These are phyloP conservation scores for Penicillium roqueforti DNA, from an alignment of 495 filamentous ascomycete genomes.

Conservation along the genomic window DNA sequence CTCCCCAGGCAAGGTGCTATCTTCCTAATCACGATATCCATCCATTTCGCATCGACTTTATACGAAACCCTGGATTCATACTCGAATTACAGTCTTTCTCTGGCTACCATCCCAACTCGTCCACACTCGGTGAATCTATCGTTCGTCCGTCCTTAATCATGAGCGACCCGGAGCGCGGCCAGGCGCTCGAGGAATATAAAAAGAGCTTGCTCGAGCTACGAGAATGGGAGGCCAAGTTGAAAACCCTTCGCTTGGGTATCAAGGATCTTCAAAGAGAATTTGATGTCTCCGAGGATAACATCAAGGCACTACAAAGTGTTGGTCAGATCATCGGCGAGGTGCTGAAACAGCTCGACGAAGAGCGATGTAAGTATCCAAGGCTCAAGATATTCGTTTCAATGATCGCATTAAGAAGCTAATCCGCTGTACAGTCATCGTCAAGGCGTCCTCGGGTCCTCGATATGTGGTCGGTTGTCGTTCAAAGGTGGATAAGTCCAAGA, in stretches of 20 bases:
- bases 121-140: conserved; percentile 2
- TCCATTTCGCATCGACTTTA: conserved; percentile 9
- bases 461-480: conserved; percentile 98
- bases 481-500: conserved; percentile 92
- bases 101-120: conserved; percentile 3
- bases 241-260: conserved; percentile 85
- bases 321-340: conserved; percentile 99
- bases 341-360: conserved; percentile 96
- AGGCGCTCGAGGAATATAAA: conserved; percentile 86
- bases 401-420: conserved; percentile 10
- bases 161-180: conserved; percentile 66
- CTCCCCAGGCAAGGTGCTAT: conserved; percentile 22
- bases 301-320: conserved; percentile 98
- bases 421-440: conserved; percentile 58
- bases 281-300: conserved; percentile 97
- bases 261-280: conserved; percentile 93
- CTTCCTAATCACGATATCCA: conserved; percentile 15
- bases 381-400: not conserved
- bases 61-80: conserved; percentile 7
- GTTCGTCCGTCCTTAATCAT: conserved; percentile 31
- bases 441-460: conserved; percentile 93
- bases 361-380: conserved; percentile 67
- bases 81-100: not conserved
- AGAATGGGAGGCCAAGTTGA: conserved; percentile 98
- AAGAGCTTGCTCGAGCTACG: conserved; percentile 90